These are phyloP conservation scores for Dendrobium catenatum DNA, from an alignment of 106 monocot genomes.

Conservation along the genomic window DNA sequence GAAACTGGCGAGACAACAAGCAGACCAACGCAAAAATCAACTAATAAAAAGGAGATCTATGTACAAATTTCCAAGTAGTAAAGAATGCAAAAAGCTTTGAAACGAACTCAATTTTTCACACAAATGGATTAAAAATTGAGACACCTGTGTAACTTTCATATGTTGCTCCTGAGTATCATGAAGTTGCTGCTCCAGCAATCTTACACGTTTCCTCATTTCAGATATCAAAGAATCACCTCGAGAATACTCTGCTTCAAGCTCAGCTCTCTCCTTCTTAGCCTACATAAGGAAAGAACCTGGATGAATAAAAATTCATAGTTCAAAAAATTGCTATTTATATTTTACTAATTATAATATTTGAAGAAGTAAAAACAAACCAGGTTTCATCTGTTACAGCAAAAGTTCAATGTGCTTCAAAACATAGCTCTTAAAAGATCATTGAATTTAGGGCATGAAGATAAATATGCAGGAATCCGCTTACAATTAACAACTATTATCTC, in stretches of 20 bases:
- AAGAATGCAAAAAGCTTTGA: background rate
- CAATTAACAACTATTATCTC: background rate
- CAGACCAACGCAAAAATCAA: background rate
- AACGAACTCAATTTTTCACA: background rate
- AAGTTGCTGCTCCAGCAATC: constrained; percentile 61
- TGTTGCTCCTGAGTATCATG: constrained; percentile 64
- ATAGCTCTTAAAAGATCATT: background rate
- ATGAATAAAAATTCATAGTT: background rate
- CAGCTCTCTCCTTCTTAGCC: constrained; percentile 75
- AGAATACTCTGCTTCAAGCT: constrained; percentile 52
- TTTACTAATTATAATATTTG: background rate
- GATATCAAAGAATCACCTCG: constrained; percentile 31
- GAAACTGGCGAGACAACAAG: background rate
- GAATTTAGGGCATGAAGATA: background rate
- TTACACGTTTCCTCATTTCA: constrained; percentile 41
- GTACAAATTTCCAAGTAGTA: background rate
- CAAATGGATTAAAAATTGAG: background rate
- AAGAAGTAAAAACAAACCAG: background rate
- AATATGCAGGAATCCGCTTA: background rate
- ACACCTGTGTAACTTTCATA: constrained; percentile 72
- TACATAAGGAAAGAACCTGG: constrained; percentile 14
- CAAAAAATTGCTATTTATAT: background rate
- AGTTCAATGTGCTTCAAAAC: background rate
- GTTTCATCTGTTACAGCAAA: background rate
- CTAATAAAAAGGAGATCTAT: background rate